Evolutionary conservation across 495 filamentous ascomycete species (phyloP), one percentile per base, ranked within the genome.

Genomic region (Hypoxylon perforatum): DNA sequence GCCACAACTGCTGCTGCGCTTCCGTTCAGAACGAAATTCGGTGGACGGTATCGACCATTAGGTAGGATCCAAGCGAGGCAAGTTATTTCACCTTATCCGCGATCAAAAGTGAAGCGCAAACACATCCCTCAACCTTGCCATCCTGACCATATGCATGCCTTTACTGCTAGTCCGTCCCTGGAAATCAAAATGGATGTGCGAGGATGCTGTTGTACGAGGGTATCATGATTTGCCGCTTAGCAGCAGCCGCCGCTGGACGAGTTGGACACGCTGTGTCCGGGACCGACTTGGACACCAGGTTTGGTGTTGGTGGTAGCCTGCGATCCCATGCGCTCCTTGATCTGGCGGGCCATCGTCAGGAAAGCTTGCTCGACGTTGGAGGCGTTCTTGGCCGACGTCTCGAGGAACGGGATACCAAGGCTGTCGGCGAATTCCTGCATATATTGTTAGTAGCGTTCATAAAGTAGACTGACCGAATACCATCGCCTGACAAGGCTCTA

Each of bases 301-400:
- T 99, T 99, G 84, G 96, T 97, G 85, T 98, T 96, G 80, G 93
- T 92, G 60, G 93, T 94, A 21, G 93, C 92, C 61, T 86, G 86
- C 61, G 92, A 97, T 73, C 95, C 95, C 95, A 98, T 98, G 68
- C 96, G 90, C 83, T 99, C 96, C 87, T 99, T 99, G 82, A 99
- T 98, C 77, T 98, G 94, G 79, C 95, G 91, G 55, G 95, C 95
- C 95, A 99, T 99, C 73, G 95, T 98, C 81, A 99, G 83, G 90
- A 99, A 99, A 72, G 95, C 93, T 83, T 99, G 95, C 81, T 99
- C 95, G 73, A 99, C 95, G 77, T 99, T 99, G 74, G 91, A 96
- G 42, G 96, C 95, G 83, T 95, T 98, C 89, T 99, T 99, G 61
- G 95, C 95, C 9, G 95, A 99, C 7, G 95, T 99, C 85, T 99